Conservation (phyloP, 75 land plant genomes). For the Chamaecyparis obtusa region DNA sequence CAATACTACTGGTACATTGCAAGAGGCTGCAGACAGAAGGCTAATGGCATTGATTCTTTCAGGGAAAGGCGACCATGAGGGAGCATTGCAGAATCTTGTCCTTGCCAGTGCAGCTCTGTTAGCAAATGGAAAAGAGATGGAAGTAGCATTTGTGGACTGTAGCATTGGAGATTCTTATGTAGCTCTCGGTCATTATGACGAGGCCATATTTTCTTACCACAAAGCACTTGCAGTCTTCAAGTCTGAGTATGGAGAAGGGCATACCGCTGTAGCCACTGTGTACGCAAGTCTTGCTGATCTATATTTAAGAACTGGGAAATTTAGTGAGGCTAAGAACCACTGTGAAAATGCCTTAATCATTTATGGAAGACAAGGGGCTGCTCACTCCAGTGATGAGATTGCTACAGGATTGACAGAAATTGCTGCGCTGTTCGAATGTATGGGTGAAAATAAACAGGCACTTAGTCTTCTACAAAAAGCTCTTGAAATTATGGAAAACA, state of each 20-base stretch:
- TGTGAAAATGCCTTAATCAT: conserved; percentile 36
- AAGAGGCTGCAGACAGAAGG: conserved; percentile 38
- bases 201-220: conserved; percentile 31
- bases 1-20: conserved; percentile 30
- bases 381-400: conserved; percentile 27
- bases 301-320: conserved; percentile 33
- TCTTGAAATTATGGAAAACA: conserved; percentile 19
- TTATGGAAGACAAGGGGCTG: conserved; percentile 22
- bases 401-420: conserved; percentile 31
- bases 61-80: conserved; percentile 35
- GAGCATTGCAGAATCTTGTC: conserved; percentile 34
- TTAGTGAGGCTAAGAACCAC: conserved; percentile 26
- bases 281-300: conserved; percentile 42
- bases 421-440: conserved; percentile 23
- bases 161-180: conserved; percentile 40
- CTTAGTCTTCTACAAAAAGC: conserved; percentile 25
- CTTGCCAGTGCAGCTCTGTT: conserved; percentile 29
- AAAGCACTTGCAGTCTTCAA: conserved; percentile 38
- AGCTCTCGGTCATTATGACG: conserved; percentile 32
- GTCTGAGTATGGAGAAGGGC: conserved; percentile 25
- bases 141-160: conserved; percentile 32
- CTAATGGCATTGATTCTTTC: conserved; percentile 39
- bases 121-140: conserved; percentile 18
- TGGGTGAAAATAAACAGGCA: conserved; percentile 39
- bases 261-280: conserved; percentile 29